Evolutionary conservation across 2,329 filamentous ascomycete species (phyloP).

Genomic region (Calonectria ilicicola): DNA sequence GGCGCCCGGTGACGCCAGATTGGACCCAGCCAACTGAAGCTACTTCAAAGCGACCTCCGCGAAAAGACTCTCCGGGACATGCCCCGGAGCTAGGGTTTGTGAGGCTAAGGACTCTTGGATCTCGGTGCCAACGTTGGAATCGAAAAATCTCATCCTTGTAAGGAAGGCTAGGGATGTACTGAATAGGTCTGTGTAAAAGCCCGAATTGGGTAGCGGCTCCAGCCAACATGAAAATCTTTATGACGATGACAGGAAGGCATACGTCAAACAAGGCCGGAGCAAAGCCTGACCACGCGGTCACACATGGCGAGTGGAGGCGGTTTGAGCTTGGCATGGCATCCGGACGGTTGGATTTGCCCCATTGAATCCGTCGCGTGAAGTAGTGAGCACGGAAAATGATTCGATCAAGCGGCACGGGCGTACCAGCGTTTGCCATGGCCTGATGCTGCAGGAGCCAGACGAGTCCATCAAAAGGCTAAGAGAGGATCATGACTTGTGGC

Average conservation of each 20-base stretch:
- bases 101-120: constrained; percentile 26
- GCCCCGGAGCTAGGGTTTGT: constrained; percentile 31
- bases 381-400: constrained; percentile 13
- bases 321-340: constrained; percentile 22
- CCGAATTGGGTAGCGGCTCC: constrained; percentile 21
- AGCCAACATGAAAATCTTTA: constrained; percentile 22
- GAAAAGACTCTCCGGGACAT: constrained; percentile 30
- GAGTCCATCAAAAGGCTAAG: constrained; percentile 8
- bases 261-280: constrained; percentile 11
- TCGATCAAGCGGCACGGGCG: constrained; percentile 21
- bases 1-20: constrained; percentile 16
- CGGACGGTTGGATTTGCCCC: constrained; percentile 8
- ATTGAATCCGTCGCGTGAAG: constrained; percentile 37
- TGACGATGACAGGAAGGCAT: constrained; percentile 7
- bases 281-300: constrained; percentile 23
- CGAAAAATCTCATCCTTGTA: constrained; percentile 18
- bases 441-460: constrained; percentile 12
- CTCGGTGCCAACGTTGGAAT: constrained; percentile 21
- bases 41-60: constrained; percentile 24
- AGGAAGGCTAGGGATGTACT: constrained; percentile 17
- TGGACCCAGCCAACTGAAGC: constrained; percentile 33
- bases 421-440: constrained; percentile 20
- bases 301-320: constrained; percentile 32
- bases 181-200: constrained; percentile 23
- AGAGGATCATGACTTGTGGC: constrained; percentile 18